A percentile compares a stretch with the other conserved stretches of the same genome.
These are phyloP conservation scores for Stereum hirsutum DNA, from an alignment of 1,284 basidiomycete species.

Conservation along the genomic window DNA sequence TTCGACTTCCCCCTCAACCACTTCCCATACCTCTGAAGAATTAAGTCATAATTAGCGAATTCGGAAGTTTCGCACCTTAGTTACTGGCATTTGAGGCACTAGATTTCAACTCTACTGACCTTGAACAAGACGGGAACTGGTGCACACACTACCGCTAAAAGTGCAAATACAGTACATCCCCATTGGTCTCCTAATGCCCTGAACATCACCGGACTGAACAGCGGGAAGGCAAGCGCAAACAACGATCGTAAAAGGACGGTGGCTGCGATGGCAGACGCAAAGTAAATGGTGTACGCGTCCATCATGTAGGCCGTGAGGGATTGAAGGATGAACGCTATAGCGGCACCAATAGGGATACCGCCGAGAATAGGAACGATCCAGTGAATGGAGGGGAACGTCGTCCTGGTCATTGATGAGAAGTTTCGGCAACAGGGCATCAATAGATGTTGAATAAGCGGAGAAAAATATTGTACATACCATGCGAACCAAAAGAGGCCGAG, in stretches of 20 bases:
- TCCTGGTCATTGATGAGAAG: slow-evolving; percentile 26
- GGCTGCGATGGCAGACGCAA: slow-evolving; percentile 60
- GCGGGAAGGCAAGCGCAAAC: slow-evolving; percentile 56
- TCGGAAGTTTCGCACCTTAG: not conserved
- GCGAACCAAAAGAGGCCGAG: slow-evolving; percentile 60
- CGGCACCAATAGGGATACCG: slow-evolving; percentile 54
- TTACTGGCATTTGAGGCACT: not conserved
- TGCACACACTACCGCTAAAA: slow-evolving; percentile 42
- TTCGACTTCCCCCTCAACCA: slow-evolving; percentile 47
- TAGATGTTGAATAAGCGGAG: slow-evolving; percentile 6
- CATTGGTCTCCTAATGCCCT: slow-evolving; percentile 50
- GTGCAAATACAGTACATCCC: slow-evolving; percentile 58
- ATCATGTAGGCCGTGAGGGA: slow-evolving; percentile 55
- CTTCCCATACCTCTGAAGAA: slow-evolving; percentile 44
- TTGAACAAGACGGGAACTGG: slow-evolving; percentile 44
- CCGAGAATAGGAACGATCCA: slow-evolving; percentile 59
- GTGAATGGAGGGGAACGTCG: slow-evolving; percentile 43
- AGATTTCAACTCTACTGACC: slow-evolving; percentile 21
- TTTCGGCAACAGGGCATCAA: not conserved
- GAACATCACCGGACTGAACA: slow-evolving; percentile 53
- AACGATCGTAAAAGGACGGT: slow-evolving; percentile 60
- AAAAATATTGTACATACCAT: slow-evolving; percentile 19
- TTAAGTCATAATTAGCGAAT: slow-evolving; percentile 1
- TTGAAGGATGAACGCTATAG: slow-evolving; percentile 51
- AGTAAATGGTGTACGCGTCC: slow-evolving; percentile 54